phyloP scores from a whole-genome alignment of 139 green algal genomes.

The Mychonastes homosphaera region DNA sequence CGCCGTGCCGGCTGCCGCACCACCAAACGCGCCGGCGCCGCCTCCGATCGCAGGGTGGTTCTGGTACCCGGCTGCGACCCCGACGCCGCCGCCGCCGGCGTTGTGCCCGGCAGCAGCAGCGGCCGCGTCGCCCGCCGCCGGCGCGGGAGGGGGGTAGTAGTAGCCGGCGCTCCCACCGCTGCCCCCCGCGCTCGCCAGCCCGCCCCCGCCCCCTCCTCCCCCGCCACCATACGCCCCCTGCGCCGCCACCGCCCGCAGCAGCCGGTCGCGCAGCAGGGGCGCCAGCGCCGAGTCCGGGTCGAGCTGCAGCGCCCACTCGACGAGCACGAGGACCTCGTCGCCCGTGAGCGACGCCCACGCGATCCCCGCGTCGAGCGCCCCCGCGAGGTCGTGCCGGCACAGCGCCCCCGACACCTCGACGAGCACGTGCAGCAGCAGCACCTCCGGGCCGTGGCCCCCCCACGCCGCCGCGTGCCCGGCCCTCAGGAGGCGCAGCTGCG shows the following conservation, averaged over 20 bases:
- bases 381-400: neutral
- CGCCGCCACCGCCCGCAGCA: slow-evolving; percentile 2
- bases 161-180: too few species aligned
- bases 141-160: too few species aligned
- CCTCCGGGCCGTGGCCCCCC: slow-evolving; percentile 15
- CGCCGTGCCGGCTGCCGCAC: too few species aligned
- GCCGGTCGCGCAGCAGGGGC: slow-evolving; percentile 4
- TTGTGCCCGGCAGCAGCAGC: too few species aligned
- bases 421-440: slow-evolving; percentile 16
- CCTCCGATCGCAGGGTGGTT: too few species aligned
- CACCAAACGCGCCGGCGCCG: too few species aligned
- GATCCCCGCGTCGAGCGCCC: neutral
- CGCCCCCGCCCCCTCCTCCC: too few species aligned
- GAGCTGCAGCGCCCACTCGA: slow-evolving; percentile 12
- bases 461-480: slow-evolving; percentile 10
- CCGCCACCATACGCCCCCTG: too few species aligned
- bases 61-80: too few species aligned
- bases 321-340: slow-evolving; percentile 14
- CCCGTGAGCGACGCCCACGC: slow-evolving; percentile 3
- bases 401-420: slow-evolving; percentile 8
- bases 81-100: too few species aligned
- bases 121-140: too few species aligned
- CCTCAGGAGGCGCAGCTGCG: slow-evolving; percentile 8
- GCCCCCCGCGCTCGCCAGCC: too few species aligned
- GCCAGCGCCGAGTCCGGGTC: slow-evolving; percentile 3